These are phyloP conservation scores for Mortierella sp. DNA, from an alignment of 371 early-diverging fungal genomes.

Conservation along the genomic window DNA sequence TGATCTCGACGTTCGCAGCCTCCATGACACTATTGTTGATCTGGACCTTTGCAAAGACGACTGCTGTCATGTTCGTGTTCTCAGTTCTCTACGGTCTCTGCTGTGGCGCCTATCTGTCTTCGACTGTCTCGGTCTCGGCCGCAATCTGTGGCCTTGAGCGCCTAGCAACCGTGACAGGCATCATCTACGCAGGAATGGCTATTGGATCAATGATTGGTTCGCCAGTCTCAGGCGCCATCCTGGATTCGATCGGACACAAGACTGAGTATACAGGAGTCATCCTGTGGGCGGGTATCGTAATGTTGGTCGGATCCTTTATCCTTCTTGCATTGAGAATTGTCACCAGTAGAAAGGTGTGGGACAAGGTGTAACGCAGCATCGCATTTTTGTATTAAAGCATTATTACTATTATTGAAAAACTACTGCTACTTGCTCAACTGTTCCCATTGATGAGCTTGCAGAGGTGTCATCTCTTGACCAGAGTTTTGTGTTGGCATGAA, in stretches of 20 bases:
- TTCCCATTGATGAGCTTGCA: constrained; percentile 50
- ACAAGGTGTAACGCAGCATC: constrained; percentile 15
- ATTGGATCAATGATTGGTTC: constrained; percentile 58
- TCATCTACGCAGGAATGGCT: constrained; percentile 56
- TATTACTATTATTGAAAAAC: constrained; percentile 1
- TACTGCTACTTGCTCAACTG: constrained; percentile 38
- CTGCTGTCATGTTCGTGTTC: constrained; percentile 60
- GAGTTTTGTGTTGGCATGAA: constrained; percentile 66
- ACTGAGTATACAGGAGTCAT: constrained; percentile 43
- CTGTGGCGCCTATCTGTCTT: constrained; percentile 63
- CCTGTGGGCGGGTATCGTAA: constrained; percentile 33
- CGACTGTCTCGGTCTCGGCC: constrained; percentile 60
- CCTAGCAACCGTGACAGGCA: constrained; percentile 56
- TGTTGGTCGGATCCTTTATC: constrained; percentile 31
- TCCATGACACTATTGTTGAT: constrained; percentile 64
- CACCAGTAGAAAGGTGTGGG: constrained; percentile 31
- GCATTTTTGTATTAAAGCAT: too few species aligned
- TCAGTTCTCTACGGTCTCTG: constrained; percentile 65
- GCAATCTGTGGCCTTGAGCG: constrained; percentile 56
- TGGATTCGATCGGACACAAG: constrained; percentile 44
- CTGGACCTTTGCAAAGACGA: constrained; percentile 69
- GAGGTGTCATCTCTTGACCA: constrained; percentile 22
- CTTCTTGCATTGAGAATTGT: constrained; percentile 24
- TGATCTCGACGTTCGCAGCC: constrained; percentile 57
- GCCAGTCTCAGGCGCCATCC: constrained; percentile 69